Percentiles rank a stretch among this genome's conserved stretches.
Evolutionary conservation across 495 filamentous ascomycete species (phyloP).

Genomic region (Penicilliopsis zonata): DNA sequence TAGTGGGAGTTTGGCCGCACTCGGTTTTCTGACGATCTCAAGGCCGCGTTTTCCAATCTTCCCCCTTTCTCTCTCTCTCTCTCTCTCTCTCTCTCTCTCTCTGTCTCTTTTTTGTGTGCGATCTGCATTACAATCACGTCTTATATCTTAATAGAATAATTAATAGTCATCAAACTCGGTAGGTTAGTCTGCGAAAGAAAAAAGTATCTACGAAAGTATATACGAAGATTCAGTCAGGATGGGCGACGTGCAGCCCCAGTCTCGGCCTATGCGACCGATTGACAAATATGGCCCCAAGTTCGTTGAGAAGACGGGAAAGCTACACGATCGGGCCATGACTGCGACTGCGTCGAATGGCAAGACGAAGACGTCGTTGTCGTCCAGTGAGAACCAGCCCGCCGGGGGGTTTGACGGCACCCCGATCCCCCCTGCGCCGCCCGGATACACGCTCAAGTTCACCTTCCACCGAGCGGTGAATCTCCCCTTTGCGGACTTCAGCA

Average conservation of each 20-base stretch:
- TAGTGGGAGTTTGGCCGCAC: no score
- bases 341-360: constrained; percentile 12
- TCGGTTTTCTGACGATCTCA: no score
- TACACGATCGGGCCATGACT: constrained; percentile 37
- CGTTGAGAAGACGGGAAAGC: constrained; percentile 43
- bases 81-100: no score
- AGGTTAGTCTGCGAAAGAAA: no score
- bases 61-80: no score
- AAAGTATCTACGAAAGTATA: no score
- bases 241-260: constrained; percentile 8
- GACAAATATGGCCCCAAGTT: constrained; percentile 35
- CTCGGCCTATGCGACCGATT: constrained; percentile 13
- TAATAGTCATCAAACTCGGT: no score
- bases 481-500: constrained; percentile 66
- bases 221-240: no score
- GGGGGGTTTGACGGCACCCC: constrained; percentile 75
- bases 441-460: constrained; percentile 75
- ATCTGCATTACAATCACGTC: no score
- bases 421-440: constrained; percentile 55
- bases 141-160: no score
- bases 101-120: no score
- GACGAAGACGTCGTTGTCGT: constrained; percentile 7
- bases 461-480: constrained; percentile 73
- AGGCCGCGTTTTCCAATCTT: no score
- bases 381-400: constrained; percentile 40